These are phyloP conservation scores for Trichosporon sp. DNA, from an alignment of 1,284 basidiomycete species.

Conservation along the genomic window DNA sequence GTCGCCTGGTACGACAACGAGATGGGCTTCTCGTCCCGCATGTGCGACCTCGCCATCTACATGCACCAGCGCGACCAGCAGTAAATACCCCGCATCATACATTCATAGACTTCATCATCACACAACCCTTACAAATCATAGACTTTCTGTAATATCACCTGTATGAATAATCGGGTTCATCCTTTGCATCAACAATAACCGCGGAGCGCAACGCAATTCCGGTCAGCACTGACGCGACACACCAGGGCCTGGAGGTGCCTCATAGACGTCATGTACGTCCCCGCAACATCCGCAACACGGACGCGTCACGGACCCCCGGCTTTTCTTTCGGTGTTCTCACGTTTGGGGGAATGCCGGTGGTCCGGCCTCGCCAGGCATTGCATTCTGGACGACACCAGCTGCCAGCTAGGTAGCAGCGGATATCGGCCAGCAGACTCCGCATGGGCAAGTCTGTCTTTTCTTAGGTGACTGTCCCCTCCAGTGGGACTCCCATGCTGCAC, in stretches of 20 bases:
- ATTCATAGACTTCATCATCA: background rate
- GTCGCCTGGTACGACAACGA: constrained; percentile 58
- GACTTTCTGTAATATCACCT: constrained; percentile 20
- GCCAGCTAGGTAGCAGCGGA: background rate
- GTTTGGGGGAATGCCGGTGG: background rate
- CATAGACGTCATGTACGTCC: background rate
- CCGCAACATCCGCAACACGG: background rate
- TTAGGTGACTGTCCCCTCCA: too few relatives aligned
- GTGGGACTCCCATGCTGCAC: too few relatives aligned
- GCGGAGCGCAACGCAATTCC: background rate
- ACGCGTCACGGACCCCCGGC: background rate
- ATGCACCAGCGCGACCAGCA: constrained; percentile 28
- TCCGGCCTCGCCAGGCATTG: background rate
- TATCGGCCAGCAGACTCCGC: background rate
- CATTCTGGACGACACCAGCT: background rate
- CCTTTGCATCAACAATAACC: background rate
- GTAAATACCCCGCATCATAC: background rate
- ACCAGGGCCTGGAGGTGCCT: background rate
- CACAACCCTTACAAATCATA: constrained; percentile 7
- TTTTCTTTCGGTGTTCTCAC: background rate
- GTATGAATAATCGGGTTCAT: constrained; percentile 17
- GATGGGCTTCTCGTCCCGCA: constrained; percentile 43
- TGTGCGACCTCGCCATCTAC: constrained; percentile 34
- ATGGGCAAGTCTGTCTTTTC: too few relatives aligned
- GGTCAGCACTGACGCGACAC: background rate